Percentiles rank a stretch among this genome's conserved stretches.
Conservation (phyloP, 345 rosid species). For the Hirschfeldia incana region DNA sequence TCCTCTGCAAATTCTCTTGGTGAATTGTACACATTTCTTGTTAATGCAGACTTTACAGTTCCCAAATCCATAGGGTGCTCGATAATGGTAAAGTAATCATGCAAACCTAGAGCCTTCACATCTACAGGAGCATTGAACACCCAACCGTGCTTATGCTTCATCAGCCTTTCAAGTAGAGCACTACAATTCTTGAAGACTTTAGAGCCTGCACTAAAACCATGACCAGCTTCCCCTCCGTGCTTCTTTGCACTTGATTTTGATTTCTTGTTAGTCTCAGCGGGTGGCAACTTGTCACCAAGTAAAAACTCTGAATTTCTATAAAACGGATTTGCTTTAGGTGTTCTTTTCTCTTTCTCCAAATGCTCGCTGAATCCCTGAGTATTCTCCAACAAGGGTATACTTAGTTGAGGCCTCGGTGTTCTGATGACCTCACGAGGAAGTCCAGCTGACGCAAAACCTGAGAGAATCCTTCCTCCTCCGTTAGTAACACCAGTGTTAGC, state of each 20-base stretch:
- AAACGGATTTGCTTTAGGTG: constrained; percentile 95
- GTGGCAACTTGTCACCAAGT: constrained; percentile 98
- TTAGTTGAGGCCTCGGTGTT: constrained; percentile 74
- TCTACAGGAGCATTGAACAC: constrained; percentile 95
- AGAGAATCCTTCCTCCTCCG: constrained; percentile 58
- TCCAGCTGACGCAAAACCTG: constrained; percentile 64
- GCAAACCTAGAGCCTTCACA: constrained; percentile 73
- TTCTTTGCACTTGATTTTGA: constrained; percentile 75
- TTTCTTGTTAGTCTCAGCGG: constrained; percentile 93
- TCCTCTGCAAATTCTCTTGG: constrained; percentile 96
- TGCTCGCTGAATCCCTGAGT: constrained; percentile 62
- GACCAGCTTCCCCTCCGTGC: constrained; percentile 63
- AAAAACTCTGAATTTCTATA: constrained; percentile 90
- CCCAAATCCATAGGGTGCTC: constrained; percentile 98
- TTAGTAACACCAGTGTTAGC: constrained; percentile 47
- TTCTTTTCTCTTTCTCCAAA: constrained; percentile 94
- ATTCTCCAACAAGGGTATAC: constrained; percentile 71
- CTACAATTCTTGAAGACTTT: constrained; percentile 72
- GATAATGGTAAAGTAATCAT: constrained; percentile 77
- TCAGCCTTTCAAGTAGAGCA: constrained; percentile 80
- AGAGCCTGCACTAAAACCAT: constrained; percentile 54
- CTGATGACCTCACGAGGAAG: constrained; percentile 56
- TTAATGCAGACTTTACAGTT: constrained; percentile 69
- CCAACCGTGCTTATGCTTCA: constrained; percentile 98
- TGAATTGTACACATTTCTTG: constrained; percentile 81